A percentile compares a stretch with the other conserved stretches of the same genome.
Evolutionary conservation across 495 filamentous ascomycete species (phyloP).

Genomic region (Mytilinidion resinicola): DNA sequence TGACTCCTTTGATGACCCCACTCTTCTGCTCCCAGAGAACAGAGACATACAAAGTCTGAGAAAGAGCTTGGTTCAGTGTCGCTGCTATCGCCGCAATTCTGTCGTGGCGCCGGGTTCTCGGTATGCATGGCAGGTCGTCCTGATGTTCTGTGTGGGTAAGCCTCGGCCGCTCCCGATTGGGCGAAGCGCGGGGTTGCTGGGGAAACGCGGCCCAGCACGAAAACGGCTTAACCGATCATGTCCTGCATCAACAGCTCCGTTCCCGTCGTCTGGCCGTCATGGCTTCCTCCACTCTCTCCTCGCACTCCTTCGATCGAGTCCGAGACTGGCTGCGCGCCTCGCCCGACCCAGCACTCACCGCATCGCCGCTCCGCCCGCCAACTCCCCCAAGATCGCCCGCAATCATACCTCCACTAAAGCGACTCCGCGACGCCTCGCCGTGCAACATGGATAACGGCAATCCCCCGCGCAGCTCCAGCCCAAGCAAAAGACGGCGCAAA

Average conservation of each 20-base stretch:
- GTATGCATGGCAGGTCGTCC: too few species aligned
- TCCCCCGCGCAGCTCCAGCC: slow-evolving; percentile 6
- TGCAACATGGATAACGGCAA: background rate
- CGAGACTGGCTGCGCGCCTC: background rate
- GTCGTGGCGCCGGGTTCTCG: too few species aligned
- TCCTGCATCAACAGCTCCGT: background rate
- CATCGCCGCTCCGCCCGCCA: background rate
- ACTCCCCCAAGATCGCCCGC: slow-evolving; percentile 2
- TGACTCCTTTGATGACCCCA: too few species aligned
- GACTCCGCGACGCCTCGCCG: background rate
- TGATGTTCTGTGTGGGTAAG: too few species aligned
- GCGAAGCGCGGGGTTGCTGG: too few species aligned
- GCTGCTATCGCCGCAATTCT: too few species aligned
- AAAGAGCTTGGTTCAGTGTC: too few species aligned
- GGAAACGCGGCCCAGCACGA: too few species aligned
- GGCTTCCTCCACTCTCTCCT: background rate
- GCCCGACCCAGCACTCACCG: background rate
- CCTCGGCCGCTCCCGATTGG: too few species aligned
- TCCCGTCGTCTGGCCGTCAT: background rate
- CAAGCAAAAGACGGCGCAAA: slow-evolving; percentile 8
- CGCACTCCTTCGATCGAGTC: background rate
- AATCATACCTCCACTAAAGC: background rate
- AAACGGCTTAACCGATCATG: background rate
- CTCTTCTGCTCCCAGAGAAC: too few species aligned
- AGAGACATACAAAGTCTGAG: too few species aligned